Conservation (phyloP, 768 basidiomycete genomes). For the Wakefieldia striispora region DNA sequence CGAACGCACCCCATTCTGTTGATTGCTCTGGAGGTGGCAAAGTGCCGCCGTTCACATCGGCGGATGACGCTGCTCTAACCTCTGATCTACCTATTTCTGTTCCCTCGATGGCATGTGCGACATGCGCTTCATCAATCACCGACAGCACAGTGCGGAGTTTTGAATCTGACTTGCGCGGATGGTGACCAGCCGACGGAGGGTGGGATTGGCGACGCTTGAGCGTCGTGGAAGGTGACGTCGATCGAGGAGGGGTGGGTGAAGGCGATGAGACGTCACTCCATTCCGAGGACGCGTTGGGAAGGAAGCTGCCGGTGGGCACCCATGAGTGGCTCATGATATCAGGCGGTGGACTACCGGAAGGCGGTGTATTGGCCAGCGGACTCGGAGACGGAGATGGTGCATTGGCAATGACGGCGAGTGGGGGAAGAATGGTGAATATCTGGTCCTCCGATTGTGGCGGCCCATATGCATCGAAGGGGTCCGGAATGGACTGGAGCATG, state of each 20-base stretch:
- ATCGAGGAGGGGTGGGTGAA: constrained; percentile 44
- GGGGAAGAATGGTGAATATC: constrained; percentile 90
- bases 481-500: constrained; percentile 85
- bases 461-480: constrained; percentile 91
- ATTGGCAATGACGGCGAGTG: constrained; percentile 73
- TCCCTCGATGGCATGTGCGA: constrained; percentile 32
- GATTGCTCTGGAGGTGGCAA: constrained; percentile 21
- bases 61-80: constrained; percentile 23
- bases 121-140: constrained; percentile 62
- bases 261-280: constrained; percentile 49
- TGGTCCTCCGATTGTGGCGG: constrained; percentile 85
- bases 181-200: constrained; percentile 39
- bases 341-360: constrained; percentile 34
- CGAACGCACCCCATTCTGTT: constrained; percentile 38
- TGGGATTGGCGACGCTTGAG: constrained; percentile 51
- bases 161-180: constrained; percentile 54
- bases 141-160: constrained; percentile 74
- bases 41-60: constrained; percentile 29
- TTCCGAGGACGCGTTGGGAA: constrained; percentile 51
- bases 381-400: constrained; percentile 58
- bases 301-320: constrained; percentile 47
- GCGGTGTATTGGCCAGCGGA: constrained; percentile 49
- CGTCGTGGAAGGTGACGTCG: constrained; percentile 46
- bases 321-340: constrained; percentile 43
- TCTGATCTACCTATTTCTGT: constrained; percentile 17